Evolutionary conservation across 139 green algal genomes (phyloP), one percentile per base, ranked within the genome.

Genomic region (Asterochloris erici): DNA sequence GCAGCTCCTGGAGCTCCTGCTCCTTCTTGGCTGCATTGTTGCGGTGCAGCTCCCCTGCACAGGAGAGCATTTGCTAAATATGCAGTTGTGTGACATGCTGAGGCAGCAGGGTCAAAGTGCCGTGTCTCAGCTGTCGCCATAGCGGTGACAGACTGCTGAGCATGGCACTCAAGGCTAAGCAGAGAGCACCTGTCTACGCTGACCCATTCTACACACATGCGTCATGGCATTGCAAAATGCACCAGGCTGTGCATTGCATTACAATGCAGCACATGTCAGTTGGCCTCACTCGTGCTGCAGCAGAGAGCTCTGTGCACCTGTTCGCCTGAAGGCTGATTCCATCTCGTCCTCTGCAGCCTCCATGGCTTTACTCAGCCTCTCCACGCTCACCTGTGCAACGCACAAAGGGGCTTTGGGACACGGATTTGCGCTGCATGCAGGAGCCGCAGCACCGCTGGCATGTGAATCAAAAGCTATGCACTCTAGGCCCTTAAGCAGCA

Each of bases 321-420:
- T 79, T 9, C 74, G 47, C 62, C 68, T 76, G 26, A 93, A 66
- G 0, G 91, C 89, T 28, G 86, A 84, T 61, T 94, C 89, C 85
- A 94, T 89, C 70, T 94, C 91, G 63, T 91, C 89, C 81, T 94
- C 91, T 21, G 89, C 91, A 9, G 84, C 86, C 62, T 93, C 91
- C 29, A 94, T 93, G 11, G 91, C 91, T 26, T 79, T 64, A 0
- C 87, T 90, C 29, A 94, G 86, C 6, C 90, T 81, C n/a, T 93
- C 89, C 23, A 91, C 91, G 68, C 81, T 89, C 26, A 84, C 85
- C 87, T 90, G 79, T 28, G 38, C 38, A 54, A 54, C 2, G 38
- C 38, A 54, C 38, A 6, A 70, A n/a, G 21, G 38, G 76, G 27
- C 17, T 11, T n/a, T 27, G 1, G 28, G 60, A 54, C 12, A 21